Base-by-base conservation (phyloP, 2,329 filamentous ascomycete species). In the Atkinsonella texensis region DNA sequence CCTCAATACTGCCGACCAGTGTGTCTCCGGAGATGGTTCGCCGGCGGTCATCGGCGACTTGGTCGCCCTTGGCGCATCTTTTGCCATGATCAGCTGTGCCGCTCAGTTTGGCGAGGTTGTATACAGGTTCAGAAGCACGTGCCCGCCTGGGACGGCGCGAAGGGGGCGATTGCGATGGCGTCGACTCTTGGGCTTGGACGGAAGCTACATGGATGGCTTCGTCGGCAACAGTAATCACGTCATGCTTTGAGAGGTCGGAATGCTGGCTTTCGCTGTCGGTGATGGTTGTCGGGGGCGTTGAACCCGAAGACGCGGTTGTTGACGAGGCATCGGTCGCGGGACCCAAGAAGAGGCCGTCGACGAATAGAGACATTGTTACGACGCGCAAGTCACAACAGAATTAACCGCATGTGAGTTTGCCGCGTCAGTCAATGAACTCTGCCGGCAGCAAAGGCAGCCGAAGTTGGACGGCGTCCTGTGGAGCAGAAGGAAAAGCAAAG, bases 271-370 rank as follows among this genome's bases (percentile, higher is more conserved):
- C 74, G 59, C 71, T 74, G 63, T 85, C 83, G 61, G 76, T 78
- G 57, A 83, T 70, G 58, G 80, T 85, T 47, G 83, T 86, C 23
- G 81, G 80, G 46, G 83, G 83, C 52, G 83, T 85, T 18, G 79
- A 83, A 59, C 71, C 75, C 28, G 74, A 69, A 48, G 77, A 79
- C 70, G 76, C 75, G 71, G 75, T 69, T 59, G 77, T 67, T 61
- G 70, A 74, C 48, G 72, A 74, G 44, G 65, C 66, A 53, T 74
- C 72, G 50, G 65, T 63, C 50, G 65, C 60, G 42, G 55, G 49
- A 35, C 53, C 56, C 35, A 56, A 60, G 54, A 66, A 62, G 60
- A 60, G 63, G 60, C 59, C 62, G 51, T 70, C 67, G 42, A 58
- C 57, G 49, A 67, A 63, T 56, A 67, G 56, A 52, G 64, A 60